Percentiles rank a stretch among this genome's conserved stretches.
Conservation (phyloP, 805 yeast genomes). For the Kluyveromyces aestuarii region DNA sequence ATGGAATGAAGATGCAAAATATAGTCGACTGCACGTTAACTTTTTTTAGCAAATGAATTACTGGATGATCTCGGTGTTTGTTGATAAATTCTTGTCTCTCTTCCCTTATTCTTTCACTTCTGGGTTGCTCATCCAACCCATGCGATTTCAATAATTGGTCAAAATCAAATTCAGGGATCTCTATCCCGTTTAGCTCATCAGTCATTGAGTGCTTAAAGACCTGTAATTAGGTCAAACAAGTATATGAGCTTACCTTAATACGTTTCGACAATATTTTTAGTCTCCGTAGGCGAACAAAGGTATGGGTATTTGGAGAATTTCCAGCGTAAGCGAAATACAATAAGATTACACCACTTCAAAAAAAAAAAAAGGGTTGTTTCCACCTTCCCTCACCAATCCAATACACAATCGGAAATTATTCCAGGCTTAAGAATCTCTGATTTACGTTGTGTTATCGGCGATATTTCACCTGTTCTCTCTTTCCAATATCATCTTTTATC, state of each 20-base stretch:
- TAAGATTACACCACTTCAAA: too few relatives aligned
- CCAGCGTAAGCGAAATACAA: too few relatives aligned
- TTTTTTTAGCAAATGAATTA: slow-evolving; percentile 19
- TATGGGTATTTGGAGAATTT: too few relatives aligned
- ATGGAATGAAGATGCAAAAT: slow-evolving; percentile 16
- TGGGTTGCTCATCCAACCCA: background rate
- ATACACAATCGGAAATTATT: too few relatives aligned
- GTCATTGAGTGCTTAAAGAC: background rate
- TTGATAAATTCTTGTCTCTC: background rate
- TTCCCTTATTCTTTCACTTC: background rate
- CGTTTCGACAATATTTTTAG: too few relatives aligned
- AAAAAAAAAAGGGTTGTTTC: too few relatives aligned
- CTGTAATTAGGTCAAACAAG: too few relatives aligned
- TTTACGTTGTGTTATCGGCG: background rate
- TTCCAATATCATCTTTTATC: background rate
- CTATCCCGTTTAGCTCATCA: slow-evolving; percentile 9
- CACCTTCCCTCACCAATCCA: too few relatives aligned
- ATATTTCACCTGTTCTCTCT: background rate
- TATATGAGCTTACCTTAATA: too few relatives aligned
- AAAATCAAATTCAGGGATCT: slow-evolving; percentile 18
- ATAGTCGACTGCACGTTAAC: slow-evolving; percentile 16
- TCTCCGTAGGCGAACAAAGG: too few relatives aligned
- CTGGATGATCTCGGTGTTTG: slow-evolving; percentile 13
- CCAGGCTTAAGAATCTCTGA: too few relatives aligned
- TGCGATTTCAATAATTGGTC: slow-evolving; percentile 8